Evolutionary conservation across 192 early-diverging fungal genomes (phyloP), one percentile per base, ranked within the genome.

Genomic region (Rhizophagus sp.): DNA sequence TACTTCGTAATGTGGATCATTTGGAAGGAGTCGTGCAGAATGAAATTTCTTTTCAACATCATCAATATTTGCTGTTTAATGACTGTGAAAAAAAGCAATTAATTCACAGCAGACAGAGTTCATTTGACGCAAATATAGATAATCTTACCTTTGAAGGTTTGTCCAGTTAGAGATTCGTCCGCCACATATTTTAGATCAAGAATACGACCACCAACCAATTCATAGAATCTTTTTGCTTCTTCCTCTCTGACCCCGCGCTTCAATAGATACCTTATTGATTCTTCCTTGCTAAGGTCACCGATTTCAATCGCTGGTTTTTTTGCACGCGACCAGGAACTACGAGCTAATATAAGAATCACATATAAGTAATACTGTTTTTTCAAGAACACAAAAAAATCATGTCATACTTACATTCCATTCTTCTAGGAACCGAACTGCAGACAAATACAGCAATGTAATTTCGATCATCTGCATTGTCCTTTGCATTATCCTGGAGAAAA

Each of bases 371-470:
- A n/a, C n/a, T n/a, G n/a, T n/a, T n/a, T 24, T 62, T 62, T 62
- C 1, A 24, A 8, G 17, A 62, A 2, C 24, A 62, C 49, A 44
- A 44, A 44, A 44, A 44, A 44, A 44, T 39, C 5, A 44, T 44
- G 41, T 44, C 41, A 44, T 44, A 9, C 41, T 44, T 44, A 44
- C 41, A 9, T 9, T 9, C 8, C 41, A 44, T 44, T 1, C 41
- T 66, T 61, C 41, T 0, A 4, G 66, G 78, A 34, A 41, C 78
- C 50, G 70, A 66, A 47, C 78, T 79, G 41, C 41, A 50, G 47
- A 79, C 67, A 68, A 79, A 79, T n/a, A 79, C 67, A 19, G 52
- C 78, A 2, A 79, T n/a, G 74, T 70, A 79, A 3, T 34, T 61
- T 52, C 67, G 11, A 2, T 33, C 41, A 70, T 79, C 78, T 9